Evolutionary conservation across 1,284 basidiomycete species (phyloP).

Genomic region (Taiwanofungus camphoratus): DNA sequence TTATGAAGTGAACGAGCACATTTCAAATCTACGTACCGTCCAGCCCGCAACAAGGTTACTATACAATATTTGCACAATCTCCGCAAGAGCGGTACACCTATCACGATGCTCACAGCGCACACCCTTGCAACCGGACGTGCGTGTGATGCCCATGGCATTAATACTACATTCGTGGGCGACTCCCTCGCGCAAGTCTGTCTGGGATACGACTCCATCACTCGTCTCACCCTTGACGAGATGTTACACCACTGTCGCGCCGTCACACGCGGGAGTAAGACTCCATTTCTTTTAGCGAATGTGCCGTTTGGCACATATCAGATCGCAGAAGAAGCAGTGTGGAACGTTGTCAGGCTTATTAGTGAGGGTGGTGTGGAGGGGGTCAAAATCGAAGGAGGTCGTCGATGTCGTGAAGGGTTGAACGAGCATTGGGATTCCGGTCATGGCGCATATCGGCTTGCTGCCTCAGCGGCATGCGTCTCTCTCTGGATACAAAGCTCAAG

Average conservation of each 20-base stretch:
- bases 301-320: slow-evolving; percentile 90
- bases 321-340: slow-evolving; percentile 60
- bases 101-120: slow-evolving; percentile 89
- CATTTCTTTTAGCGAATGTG: slow-evolving; percentile 91
- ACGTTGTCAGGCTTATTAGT: slow-evolving; percentile 76
- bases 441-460: slow-evolving; percentile 91
- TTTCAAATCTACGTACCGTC: neutral
- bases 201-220: slow-evolving; percentile 81
- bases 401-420: slow-evolving; percentile 72
- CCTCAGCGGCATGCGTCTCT: slow-evolving; percentile 83
- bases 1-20: slow-evolving; percentile 11
- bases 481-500: slow-evolving; percentile 91
- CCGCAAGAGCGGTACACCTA: slow-evolving; percentile 58
- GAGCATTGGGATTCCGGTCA: slow-evolving; percentile 84
- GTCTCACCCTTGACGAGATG: slow-evolving; percentile 85
- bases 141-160: slow-evolving; percentile 53
- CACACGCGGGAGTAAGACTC: slow-evolving; percentile 69
- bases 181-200: slow-evolving; percentile 91
- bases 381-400: slow-evolving; percentile 90
- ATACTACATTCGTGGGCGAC: slow-evolving; percentile 83
- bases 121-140: slow-evolving; percentile 84
- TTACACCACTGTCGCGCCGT: slow-evolving; percentile 86
- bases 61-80: slow-evolving; percentile 67
- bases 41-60: slow-evolving; percentile 71
- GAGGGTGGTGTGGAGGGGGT: slow-evolving; percentile 86